Evolutionary conservation across 805 yeast species (phyloP).

Genomic region (Deakozyma indianensis): DNA sequence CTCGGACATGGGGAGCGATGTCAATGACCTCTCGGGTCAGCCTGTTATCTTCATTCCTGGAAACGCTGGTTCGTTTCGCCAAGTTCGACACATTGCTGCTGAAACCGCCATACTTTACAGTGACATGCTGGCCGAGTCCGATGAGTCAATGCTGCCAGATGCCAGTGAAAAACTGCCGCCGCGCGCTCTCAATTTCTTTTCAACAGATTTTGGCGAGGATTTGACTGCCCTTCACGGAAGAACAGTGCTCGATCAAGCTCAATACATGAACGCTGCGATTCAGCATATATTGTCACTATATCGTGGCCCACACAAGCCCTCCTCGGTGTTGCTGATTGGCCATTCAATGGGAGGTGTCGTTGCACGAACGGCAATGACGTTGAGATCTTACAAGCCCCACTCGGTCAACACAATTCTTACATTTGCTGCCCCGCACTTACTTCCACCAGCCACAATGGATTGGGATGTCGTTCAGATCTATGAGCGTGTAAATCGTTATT

Average conservation of each 20-base stretch:
- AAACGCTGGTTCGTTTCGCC: constrained; percentile 88
- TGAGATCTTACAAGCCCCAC: constrained; percentile 53
- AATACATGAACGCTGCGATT: constrained; percentile 76
- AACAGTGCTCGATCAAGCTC: constrained; percentile 85
- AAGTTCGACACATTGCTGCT: constrained; percentile 85
- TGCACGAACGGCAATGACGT: constrained; percentile 62
- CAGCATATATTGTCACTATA: constrained; percentile 59
- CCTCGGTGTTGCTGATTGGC: constrained; percentile 63
- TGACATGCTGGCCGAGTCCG: constrained; percentile 9
- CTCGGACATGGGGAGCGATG: constrained; percentile 1
- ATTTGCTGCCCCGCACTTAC: constrained; percentile 77
- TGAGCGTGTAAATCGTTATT: constrained; percentile 55
- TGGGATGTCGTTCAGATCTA: constrained; percentile 66
- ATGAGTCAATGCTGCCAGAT: constrained; percentile 14
- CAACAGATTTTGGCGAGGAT: constrained; percentile 90
- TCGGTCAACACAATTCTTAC: constrained; percentile 74
- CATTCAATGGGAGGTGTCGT: constrained; percentile 98
- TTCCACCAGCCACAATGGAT: constrained; percentile 85
- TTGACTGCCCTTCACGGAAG: constrained; percentile 92
- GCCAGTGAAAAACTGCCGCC: constrained; percentile 16
- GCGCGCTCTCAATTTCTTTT: constrained; percentile 50
- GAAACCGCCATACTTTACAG: constrained; percentile 43
- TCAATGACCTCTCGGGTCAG: constrained; percentile 44
- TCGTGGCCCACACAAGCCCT: constrained; percentile 24
- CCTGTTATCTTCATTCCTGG: constrained; percentile 95